Evolutionary conservation across 2,329 filamentous ascomycete genomes (phyloP).

Genomic region (Penicillium sp.): DNA sequence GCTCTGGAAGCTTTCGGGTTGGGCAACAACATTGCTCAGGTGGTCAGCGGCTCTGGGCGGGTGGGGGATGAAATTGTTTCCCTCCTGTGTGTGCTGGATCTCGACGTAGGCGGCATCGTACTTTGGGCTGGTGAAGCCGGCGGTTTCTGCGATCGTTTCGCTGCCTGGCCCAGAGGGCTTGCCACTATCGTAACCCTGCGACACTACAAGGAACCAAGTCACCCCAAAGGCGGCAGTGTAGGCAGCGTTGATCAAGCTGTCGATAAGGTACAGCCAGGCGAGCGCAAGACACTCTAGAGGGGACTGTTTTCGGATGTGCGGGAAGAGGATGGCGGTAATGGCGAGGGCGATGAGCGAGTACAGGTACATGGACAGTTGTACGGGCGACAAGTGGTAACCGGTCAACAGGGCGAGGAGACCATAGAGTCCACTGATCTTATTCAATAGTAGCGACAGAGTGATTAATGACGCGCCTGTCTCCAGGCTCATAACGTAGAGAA

Average conservation of each 20-base stretch:
- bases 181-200: constrained; percentile 53
- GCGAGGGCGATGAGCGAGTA: constrained; percentile 75
- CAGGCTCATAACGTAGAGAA: constrained; percentile 82
- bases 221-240: constrained; percentile 82
- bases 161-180: constrained; percentile 49
- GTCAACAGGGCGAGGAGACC: constrained; percentile 86
- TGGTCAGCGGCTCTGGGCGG: constrained; percentile 41
- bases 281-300: constrained; percentile 78
- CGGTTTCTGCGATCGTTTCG: constrained; percentile 60
- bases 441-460: constrained; percentile 78
- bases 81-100: constrained; percentile 46
- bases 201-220: constrained; percentile 80
- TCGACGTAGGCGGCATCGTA: constrained; percentile 61
- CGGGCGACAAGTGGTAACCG: constrained; percentile 75
- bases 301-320: constrained; percentile 75
- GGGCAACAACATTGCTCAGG: constrained; percentile 64
- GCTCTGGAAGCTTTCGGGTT: constrained; percentile 69
- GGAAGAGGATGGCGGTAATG: constrained; percentile 68
- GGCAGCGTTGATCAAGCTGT: constrained; percentile 75
- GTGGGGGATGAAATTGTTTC: constrained; percentile 51
- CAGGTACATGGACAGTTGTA: constrained; percentile 88
- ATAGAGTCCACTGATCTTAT: constrained; percentile 89
- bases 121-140: constrained; percentile 65
- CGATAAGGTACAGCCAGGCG: constrained; percentile 81
- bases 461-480: constrained; percentile 85